Base-by-base conservation (phyloP, 2,329 filamentous ascomycete species). In the Colletotrichum phormii region DNA sequence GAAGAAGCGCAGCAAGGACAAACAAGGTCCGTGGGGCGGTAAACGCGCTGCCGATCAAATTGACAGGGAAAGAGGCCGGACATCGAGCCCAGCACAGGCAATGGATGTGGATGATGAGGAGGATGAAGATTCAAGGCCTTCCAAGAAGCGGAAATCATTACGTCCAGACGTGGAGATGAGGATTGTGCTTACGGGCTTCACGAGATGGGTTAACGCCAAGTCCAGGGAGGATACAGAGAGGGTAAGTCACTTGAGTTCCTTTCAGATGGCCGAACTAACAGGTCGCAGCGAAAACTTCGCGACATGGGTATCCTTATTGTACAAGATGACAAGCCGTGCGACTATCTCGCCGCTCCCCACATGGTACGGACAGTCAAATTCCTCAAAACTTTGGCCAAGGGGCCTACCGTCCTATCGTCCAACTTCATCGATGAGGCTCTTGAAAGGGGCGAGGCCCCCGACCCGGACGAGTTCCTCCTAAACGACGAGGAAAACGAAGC, bases 301-400 rank as follows among this genome's bases (percentile, higher is more conserved):
- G 90, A 93, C 58, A 85, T 98, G 46, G 97, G 97, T 8, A 94
- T 99, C 68, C 88, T 91, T 76, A 90, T 98, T 26, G 93, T 94
- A 5, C 88, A 92, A 77, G 94, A 98, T 78, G 91, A 91, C 31
- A 89, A 90, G 60, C 88, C 90, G 57, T 97, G 94, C 80, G 94
- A 96, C 77, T 94, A 97, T 80, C 89, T 99, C 12, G 95, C 95
- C 42, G 96, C 96, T 4, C 97, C 96, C 0, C 89, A 91, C 54
- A 91, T 98, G 74, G 90, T 98, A 42, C 93, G 97, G 49, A 99
- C 97, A 0, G 91, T 94, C 80, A 99, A 99, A 80, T 99, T 99
- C 80, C 91, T 98, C 62, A 93, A 92, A 74, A 95, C 95, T 13
- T 85, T 99, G 33, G 95, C 97, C 22, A 91, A 91, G 72, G 95